Evolutionary conservation across 129 eudicot genomes (phyloP), one percentile per base, ranked within the genome.

Genomic region (Calendula officinalis): DNA sequence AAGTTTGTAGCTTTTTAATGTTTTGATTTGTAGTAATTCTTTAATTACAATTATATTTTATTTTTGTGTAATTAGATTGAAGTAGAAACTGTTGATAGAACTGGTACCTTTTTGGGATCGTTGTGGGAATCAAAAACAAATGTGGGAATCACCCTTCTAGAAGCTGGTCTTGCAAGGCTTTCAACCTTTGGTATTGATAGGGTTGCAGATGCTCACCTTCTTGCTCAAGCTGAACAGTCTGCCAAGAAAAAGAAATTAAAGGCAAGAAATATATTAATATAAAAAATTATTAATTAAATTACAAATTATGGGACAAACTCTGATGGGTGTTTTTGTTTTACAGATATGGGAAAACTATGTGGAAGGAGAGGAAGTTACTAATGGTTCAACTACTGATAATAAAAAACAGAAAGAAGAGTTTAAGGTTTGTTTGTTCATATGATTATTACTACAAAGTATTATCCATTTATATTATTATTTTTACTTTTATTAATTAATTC

Each of bases 261-360:
- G 92, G 99, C 80, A 41, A 81, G 69, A 50, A 36, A 13, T 48
- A 12, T 58, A 48, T 22, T 48, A 8, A 3, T 36, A 44, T 47
- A 12, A 22, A 59, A 74, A 22, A 22, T 22, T 22, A 22, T 22
- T 0, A 22, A 62, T 16, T 30, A n/a, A 37, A 9, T 14, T 37
- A 42, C 43, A 7, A 32, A 42, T 15, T 65, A 49, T 48, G 13
- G 27, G 6, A 32, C 15, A 43, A 67, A 52, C 15, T 56, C 73
- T 77, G 48, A 69, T 58, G 64, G 70, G 66, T 82, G 50, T 3
- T 8, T 42, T 15, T 62, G 8, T 12, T 57, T 22, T 75, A 67
- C 81, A 92, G 99, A 77, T 94, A 69, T 94, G 99, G 99, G 97
- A 85, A 78, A 83, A 72, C 65, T 94, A 76, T 75, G 95, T 94